Evolutionary conservation across 2,329 filamentous ascomycete species (phyloP).

Genomic region (Ophiostoma himal-ulmi): DNA sequence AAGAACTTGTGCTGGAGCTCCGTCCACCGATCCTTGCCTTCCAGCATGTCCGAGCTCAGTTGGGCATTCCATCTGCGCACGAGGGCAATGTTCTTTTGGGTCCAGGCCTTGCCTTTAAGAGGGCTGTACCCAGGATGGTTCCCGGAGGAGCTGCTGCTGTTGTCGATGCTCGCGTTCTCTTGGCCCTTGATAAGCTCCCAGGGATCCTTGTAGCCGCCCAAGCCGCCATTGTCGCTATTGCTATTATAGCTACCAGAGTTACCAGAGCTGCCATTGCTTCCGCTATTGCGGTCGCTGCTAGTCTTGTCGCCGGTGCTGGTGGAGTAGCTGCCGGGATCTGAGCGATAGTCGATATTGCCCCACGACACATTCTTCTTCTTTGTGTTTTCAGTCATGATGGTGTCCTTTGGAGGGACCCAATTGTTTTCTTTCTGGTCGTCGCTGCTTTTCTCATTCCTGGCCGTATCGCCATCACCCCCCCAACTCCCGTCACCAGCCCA

Average conservation of each 20-base stretch:
- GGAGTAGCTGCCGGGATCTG: background rate
- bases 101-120: constrained; percentile 4
- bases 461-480: too few species aligned
- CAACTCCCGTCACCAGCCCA: background rate
- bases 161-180: background rate
- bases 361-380: background rate
- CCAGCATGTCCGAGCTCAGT: constrained; percentile 2
- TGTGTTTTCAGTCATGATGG: background rate
- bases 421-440: background rate
- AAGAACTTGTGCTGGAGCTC: constrained; percentile 17
- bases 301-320: background rate
- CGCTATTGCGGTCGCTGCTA: constrained; percentile 7
- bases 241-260: background rate
- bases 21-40: constrained; percentile 13
- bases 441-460: background rate
- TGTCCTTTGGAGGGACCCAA: background rate
- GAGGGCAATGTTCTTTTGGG: background rate
- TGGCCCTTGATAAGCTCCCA: constrained; percentile 13
- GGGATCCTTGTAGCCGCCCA: constrained; percentile 17
- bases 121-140: background rate
- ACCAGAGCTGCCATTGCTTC: constrained; percentile 5
- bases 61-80: background rate
- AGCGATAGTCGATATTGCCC: constrained; percentile 4
- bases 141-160: background rate
- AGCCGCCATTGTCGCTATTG: background rate